Conservation (phyloP, 371 early-diverging fungal species). For the Mycotypha africana region DNA sequence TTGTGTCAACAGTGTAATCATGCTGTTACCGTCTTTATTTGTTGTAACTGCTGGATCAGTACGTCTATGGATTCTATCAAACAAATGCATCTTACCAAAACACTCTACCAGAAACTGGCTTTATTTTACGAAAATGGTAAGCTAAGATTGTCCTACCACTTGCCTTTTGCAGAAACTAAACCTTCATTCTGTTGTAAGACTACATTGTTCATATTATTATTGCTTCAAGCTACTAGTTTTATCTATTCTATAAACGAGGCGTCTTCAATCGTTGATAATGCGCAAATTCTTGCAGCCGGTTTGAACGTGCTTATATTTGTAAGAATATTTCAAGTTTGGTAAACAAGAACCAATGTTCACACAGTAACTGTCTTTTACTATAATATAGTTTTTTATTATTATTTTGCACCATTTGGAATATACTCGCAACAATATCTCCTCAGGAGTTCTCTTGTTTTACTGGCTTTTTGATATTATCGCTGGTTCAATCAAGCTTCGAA, state of each 20-base stretch:
- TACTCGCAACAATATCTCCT: slow-evolving; percentile 44
- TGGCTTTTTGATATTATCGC: slow-evolving; percentile 51
- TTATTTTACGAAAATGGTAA: background rate
- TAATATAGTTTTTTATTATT: slow-evolving; percentile 34
- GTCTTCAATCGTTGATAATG: slow-evolving; percentile 9
- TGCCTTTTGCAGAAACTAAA: no score
- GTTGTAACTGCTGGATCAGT: slow-evolving; percentile 16
- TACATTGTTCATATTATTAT: slow-evolving; percentile 7
- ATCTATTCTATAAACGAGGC: background rate
- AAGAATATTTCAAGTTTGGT: no score
- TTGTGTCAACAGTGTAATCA: slow-evolving; percentile 19
- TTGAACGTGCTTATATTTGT: slow-evolving; percentile 18
- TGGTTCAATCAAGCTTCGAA: slow-evolving; percentile 43
- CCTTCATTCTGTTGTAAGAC: no score
- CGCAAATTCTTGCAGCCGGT: slow-evolving; percentile 6
- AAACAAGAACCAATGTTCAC: no score
- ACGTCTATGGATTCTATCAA: background rate
- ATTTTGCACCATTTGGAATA: slow-evolving; percentile 57
- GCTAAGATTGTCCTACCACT: no score
- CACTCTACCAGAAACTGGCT: background rate
- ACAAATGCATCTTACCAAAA: background rate
- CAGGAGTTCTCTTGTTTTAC: slow-evolving; percentile 58
- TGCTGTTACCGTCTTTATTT: slow-evolving; percentile 30
- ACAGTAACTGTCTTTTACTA: no score
- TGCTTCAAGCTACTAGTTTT: slow-evolving; percentile 2